A percentile compares a stretch with the other conserved stretches of the same genome.
phyloP scores from a whole-genome alignment of 805 yeast species.

The Cyberlindnera maritima region DNA sequence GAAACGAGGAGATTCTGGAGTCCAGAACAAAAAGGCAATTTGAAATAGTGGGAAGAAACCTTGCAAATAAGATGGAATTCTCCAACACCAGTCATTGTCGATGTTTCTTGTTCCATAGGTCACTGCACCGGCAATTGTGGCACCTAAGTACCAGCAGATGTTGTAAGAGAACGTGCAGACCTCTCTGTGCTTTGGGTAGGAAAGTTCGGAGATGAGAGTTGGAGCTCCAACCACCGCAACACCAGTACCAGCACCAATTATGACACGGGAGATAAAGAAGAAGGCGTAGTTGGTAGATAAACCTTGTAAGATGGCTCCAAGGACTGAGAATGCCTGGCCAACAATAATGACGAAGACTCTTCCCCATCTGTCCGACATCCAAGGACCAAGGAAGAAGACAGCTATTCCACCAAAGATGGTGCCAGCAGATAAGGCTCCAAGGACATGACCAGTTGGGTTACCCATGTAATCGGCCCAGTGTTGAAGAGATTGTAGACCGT shows the following conservation, averaged over 20 bases:
- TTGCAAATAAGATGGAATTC: slow-evolving; percentile 29
- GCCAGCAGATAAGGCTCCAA: slow-evolving; percentile 42
- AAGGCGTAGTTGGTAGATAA: slow-evolving; percentile 27
- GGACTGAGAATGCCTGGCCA: slow-evolving; percentile 21
- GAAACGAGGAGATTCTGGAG: slow-evolving; percentile 52
- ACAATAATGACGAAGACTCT: slow-evolving; percentile 32
- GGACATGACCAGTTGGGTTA: slow-evolving; percentile 34
- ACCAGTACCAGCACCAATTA: slow-evolving; percentile 37
- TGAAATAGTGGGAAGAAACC: slow-evolving; percentile 45
- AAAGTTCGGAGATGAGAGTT: slow-evolving; percentile 46
- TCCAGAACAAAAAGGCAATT: slow-evolving; percentile 32
- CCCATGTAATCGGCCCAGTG: slow-evolving; percentile 40
- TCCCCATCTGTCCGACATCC: slow-evolving; percentile 36
- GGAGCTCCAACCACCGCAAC: slow-evolving; percentile 39
- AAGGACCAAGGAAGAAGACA: slow-evolving; percentile 29
- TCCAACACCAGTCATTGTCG: slow-evolving; percentile 20
- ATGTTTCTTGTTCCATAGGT: slow-evolving; percentile 41
- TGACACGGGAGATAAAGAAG: slow-evolving; percentile 34
- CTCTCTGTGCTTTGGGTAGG: slow-evolving; percentile 44
- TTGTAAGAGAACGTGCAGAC: slow-evolving; percentile 44
- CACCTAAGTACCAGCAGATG: slow-evolving; percentile 51
- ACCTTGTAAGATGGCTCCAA: slow-evolving; percentile 25
- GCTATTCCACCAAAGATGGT: slow-evolving; percentile 38
- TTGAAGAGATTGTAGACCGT: slow-evolving; percentile 44
- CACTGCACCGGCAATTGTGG: slow-evolving; percentile 48